Conservation (phyloP, 352 stramenopile species). For the Globisporangium camurandrum region DNA sequence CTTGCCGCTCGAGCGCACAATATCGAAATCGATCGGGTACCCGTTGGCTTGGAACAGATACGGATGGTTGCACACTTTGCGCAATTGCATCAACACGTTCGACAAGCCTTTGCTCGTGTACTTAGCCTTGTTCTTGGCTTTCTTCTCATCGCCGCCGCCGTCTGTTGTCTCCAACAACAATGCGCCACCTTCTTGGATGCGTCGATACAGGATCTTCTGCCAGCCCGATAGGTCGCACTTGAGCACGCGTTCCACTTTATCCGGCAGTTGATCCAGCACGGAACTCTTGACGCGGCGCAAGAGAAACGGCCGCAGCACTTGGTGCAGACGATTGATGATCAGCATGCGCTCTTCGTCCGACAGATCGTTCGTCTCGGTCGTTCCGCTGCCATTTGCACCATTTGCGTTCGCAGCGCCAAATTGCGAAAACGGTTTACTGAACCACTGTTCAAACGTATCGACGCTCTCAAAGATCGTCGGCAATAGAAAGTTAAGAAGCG, state of each 20-base stretch:
- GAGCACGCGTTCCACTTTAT: constrained; percentile 84
- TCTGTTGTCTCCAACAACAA: constrained; percentile 72
- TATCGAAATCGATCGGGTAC: constrained; percentile 82
- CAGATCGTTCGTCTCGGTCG: constrained; percentile 70
- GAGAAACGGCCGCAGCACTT: constrained; percentile 81
- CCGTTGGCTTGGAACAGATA: constrained; percentile 83
- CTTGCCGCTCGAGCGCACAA: constrained; percentile 87
- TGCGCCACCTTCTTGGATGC: constrained; percentile 83
- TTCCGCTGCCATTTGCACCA: too few species aligned
- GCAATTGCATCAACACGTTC: constrained; percentile 86
- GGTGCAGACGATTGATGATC: constrained; percentile 83
- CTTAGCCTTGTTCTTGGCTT: constrained; percentile 72
- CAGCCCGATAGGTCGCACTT: constrained; percentile 83
- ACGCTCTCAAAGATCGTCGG: constrained; percentile 89
- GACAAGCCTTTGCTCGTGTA: constrained; percentile 81
- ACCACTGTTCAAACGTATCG: constrained; percentile 88
- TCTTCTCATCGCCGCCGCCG: constrained; percentile 43
- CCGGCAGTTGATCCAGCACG: constrained; percentile 78
- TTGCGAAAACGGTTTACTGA: constrained; percentile 82
- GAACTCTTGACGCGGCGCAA: constrained; percentile 82
- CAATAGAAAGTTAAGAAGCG: constrained; percentile 89
- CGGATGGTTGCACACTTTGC: constrained; percentile 87
- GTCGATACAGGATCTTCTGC: constrained; percentile 86
- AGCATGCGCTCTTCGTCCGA: constrained; percentile 87
- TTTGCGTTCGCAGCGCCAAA: too few species aligned